Evolutionary conservation across 192 early-diverging fungal species (phyloP), one percentile per base, ranked within the genome.

Genomic region (Entomortierella beljakovae): DNA sequence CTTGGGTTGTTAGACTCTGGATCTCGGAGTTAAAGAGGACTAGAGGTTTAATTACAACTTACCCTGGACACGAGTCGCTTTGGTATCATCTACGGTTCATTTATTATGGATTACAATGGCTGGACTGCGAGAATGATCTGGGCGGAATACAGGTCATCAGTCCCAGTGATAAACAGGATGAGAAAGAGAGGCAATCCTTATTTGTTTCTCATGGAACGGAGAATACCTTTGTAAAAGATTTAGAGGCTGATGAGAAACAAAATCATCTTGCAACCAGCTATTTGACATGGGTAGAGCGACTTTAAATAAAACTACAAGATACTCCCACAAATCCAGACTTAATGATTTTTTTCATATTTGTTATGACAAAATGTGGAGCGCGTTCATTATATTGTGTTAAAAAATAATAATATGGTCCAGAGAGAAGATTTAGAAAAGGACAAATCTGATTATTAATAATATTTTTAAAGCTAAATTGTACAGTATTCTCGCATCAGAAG

Each of bases 401-500:
- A 40, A 40, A 40, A 40, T 40, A 6, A 40, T 40, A 40, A 9
- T 9, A 9, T 40, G 6, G 37, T 40, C 37, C 6, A 40, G 13
- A 40, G 37, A 40, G 13, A 13, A 40, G 13, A 40, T 40, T 40
- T 13, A 40, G 7, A 40, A 40, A 40, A 40, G 37, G 13, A 40
- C 11, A 46, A 46, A 10, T 3, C 5, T 20, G 15, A 82, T 64
- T 59, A 59, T 51, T 46, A 10, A 52, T 50, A 40, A 13, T 40
- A 20, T 46, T 46, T 46, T 15, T 3, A 46, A 46, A 46, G 20
- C 55, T 63, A 93, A 52, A 98, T 82, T 13, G 90, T 89, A 72
- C 95, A 94, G 80, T 94, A 92, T 72, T 93, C 87, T 28, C 64
- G 71, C 66, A 97, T 84, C 32, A 99, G 40, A 1, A 85, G 77